phyloP scores from a whole-genome alignment of 2,329 filamentous ascomycete genomes.

The Rhinocladiella mackenziei region DNA sequence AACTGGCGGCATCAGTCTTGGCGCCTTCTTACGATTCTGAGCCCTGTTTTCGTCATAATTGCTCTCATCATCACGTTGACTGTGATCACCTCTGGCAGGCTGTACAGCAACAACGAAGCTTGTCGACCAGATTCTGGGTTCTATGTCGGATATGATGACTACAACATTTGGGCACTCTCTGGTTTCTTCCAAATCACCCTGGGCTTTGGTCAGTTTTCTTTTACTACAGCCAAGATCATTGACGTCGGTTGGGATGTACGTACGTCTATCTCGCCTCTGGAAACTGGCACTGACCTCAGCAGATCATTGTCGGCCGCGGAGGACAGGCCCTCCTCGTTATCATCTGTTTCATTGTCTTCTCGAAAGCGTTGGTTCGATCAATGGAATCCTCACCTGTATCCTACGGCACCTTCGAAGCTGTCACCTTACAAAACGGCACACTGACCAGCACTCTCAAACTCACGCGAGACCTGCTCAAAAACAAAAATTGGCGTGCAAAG shows the following conservation, averaged over 20 bases:
- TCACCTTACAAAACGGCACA: slow-evolving; percentile 33
- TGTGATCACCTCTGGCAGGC: slow-evolving; percentile 1
- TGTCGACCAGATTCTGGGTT: slow-evolving; percentile 15
- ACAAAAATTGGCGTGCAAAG: slow-evolving; percentile 18
- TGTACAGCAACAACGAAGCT: slow-evolving; percentile 3
- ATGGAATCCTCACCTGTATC: slow-evolving; percentile 37
- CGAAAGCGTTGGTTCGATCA: slow-evolving; percentile 33
- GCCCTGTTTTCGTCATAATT: slow-evolving; percentile 3
- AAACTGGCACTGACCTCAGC: background rate
- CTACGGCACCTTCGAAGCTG: slow-evolving; percentile 35
- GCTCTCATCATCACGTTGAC: background rate
- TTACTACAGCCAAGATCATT: slow-evolving; percentile 36
- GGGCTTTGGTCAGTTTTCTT: slow-evolving; percentile 24
- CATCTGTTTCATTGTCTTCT: slow-evolving; percentile 35
- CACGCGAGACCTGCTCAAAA: slow-evolving; percentile 29
- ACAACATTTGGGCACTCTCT: slow-evolving; percentile 16
- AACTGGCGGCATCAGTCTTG: background rate
- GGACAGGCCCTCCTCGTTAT: slow-evolving; percentile 33
- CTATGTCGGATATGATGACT: slow-evolving; percentile 10
- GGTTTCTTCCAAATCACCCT: slow-evolving; percentile 22
- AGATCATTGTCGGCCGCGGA: slow-evolving; percentile 31
- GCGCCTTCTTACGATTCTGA: background rate
- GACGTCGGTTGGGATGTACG: slow-evolving; percentile 37
- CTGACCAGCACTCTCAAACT: slow-evolving; percentile 31
- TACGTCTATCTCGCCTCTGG: background rate